A percentile compares a stretch with the other conserved stretches of the same genome.
phyloP scores from a whole-genome alignment of 345 rosid species.

The Bruguiera sexangula region DNA sequence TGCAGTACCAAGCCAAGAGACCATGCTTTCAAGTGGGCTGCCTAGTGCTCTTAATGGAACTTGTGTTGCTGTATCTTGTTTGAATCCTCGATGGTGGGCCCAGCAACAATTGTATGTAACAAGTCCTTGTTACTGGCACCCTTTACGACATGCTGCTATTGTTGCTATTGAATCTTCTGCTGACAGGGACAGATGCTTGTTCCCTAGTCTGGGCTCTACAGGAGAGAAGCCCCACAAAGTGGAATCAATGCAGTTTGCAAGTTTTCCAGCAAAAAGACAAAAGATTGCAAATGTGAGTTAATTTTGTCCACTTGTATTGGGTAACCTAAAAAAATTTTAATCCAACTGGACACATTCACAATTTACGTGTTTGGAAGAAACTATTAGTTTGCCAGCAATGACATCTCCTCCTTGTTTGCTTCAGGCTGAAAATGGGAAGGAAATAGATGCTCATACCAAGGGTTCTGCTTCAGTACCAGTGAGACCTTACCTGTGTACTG shows the following conservation, averaged over 20 bases:
- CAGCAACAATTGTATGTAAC: slow-evolving; percentile 18
- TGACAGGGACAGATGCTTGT: slow-evolving; percentile 63
- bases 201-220: slow-evolving; percentile 32
- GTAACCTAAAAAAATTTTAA: neutral
- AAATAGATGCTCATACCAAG: slow-evolving; percentile 25
- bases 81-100: slow-evolving; percentile 73
- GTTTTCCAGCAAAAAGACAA: slow-evolving; percentile 57
- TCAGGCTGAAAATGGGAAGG: slow-evolving; percentile 39
- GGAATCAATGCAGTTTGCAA: slow-evolving; percentile 27
- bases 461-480: slow-evolving; percentile 18
- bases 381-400: neutral
- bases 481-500: slow-evolving; percentile 84
- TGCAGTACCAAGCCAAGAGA: slow-evolving; percentile 12
- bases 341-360: neutral
- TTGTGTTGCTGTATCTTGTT: slow-evolving; percentile 46
- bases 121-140: slow-evolving; percentile 53
- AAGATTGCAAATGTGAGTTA: slow-evolving; percentile 43
- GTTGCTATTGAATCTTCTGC: slow-evolving; percentile 87
- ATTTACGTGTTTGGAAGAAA: neutral
- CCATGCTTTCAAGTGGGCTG: slow-evolving; percentile 22
- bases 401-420: neutral
- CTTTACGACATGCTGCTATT: slow-evolving; percentile 70
- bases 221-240: slow-evolving; percentile 23
- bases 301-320: neutral
- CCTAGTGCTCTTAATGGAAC: slow-evolving; percentile 21